Evolutionary conservation across 2,329 filamentous ascomycete genomes (phyloP).

Genomic region (Alternaria longipes): DNA sequence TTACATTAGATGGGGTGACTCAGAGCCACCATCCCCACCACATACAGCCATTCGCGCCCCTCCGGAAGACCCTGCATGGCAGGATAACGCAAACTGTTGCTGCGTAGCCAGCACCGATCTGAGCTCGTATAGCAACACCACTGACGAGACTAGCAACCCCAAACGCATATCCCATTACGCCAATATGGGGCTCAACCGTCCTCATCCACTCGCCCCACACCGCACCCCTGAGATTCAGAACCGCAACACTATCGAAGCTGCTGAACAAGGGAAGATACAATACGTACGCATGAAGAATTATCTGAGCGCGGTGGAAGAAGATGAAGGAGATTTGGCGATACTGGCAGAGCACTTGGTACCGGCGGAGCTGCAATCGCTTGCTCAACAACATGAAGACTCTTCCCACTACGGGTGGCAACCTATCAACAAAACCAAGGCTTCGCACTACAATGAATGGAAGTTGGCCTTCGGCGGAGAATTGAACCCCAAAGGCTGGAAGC

Average conservation of each 20-base stretch:
- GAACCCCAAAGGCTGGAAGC: background rate
- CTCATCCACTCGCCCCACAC: background rate
- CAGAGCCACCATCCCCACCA: background rate
- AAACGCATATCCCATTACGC: background rate
- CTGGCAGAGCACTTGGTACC: background rate
- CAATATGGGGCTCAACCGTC: background rate
- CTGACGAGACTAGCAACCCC: background rate
- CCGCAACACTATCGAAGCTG: no score
- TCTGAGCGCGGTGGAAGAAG: background rate
- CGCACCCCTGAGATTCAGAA: background rate
- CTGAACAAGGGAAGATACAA: background rate
- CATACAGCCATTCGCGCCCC: background rate
- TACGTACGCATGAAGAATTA: background rate
- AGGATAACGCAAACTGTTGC: background rate
- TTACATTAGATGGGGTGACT: background rate
- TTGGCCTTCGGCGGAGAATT: background rate
- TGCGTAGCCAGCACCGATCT: background rate
- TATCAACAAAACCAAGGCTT: background rate
- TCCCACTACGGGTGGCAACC: background rate
- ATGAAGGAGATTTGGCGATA: background rate
- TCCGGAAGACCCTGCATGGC: background rate
- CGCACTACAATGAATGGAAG: background rate
- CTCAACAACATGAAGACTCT: background rate
- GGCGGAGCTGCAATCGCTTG: background rate
- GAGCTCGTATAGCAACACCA: background rate